Evolutionary conservation across 306 rosid species (phyloP).

Genomic region (Comarum palustre): DNA sequence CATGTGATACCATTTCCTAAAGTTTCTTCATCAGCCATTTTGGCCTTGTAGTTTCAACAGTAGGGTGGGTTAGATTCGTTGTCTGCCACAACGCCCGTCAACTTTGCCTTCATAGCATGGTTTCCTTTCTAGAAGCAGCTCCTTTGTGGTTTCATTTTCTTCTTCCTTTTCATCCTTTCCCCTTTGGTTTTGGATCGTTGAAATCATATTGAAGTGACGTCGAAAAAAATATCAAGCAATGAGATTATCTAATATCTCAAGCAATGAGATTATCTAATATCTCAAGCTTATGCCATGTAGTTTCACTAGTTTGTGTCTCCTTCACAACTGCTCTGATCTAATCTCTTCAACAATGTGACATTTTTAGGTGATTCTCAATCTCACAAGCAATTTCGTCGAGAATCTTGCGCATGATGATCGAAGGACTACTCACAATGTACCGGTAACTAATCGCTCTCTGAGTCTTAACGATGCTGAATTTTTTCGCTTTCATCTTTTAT

Average conservation of each 20-base stretch:
- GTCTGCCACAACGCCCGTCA: slow-evolving; percentile 36
- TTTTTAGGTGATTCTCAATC: neutral
- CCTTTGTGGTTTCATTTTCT: slow-evolving; percentile 24
- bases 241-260: neutral
- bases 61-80: slow-evolving; percentile 27
- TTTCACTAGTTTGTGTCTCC: neutral
- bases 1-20: slow-evolving; percentile 36
- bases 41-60: slow-evolving; percentile 9
- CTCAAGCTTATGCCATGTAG: neutral
- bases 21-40: neutral
- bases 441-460: neutral
- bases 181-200: neutral
- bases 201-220: neutral
- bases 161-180: neutral
- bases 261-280: neutral
- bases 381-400: too few species aligned
- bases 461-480: neutral
- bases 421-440: too few species aligned
- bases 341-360: neutral
- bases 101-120: slow-evolving; percentile 27
- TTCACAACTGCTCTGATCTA: neutral
- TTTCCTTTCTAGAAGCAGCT: slow-evolving; percentile 34
- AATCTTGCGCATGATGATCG: too few species aligned
- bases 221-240: neutral
- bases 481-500: neutral